A percentile compares a stretch with the other conserved stretches of the same genome.
phyloP scores from a whole-genome alignment of 148 eudicot species.

The Rhododendron henanense region DNA sequence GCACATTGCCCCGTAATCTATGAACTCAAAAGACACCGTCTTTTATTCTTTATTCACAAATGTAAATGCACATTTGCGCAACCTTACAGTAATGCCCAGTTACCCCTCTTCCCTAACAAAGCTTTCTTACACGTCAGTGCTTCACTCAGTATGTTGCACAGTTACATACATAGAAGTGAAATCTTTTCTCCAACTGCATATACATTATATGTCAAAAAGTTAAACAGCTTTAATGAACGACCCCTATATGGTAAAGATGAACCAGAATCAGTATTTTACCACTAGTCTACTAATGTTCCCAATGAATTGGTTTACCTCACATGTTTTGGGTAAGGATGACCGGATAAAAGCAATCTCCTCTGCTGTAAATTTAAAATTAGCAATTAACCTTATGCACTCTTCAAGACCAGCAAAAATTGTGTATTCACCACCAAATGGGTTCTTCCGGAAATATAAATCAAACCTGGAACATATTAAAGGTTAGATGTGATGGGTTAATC shows the following conservation, averaged over 20 bases:
- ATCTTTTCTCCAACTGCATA: neutral
- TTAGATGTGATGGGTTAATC: neutral
- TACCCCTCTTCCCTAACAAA: neutral
- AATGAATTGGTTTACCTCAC: conserved; percentile 58
- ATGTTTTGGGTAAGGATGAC: conserved; percentile 56
- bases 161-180: neutral
- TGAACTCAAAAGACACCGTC: neutral
- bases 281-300: neutral
- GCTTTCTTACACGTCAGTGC: neutral
- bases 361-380: conserved; percentile 72
- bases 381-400: conserved; percentile 88
- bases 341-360: conserved; percentile 64
- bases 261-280: neutral
- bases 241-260: neutral
- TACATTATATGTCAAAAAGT: neutral
- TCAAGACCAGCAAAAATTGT: conserved; percentile 97
- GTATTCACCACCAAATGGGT: conserved; percentile 91
- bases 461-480: conserved; percentile 56
- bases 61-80: neutral
- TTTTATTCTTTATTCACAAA: neutral
- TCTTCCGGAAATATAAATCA: conserved; percentile 82
- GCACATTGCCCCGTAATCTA: neutral
- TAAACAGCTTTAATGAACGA: neutral
- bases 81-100: neutral
- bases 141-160: neutral